Evolutionary conservation across 225 moss, liverwort and hornwort species (phyloP).

Genomic region (Sphagnum contortum): DNA sequence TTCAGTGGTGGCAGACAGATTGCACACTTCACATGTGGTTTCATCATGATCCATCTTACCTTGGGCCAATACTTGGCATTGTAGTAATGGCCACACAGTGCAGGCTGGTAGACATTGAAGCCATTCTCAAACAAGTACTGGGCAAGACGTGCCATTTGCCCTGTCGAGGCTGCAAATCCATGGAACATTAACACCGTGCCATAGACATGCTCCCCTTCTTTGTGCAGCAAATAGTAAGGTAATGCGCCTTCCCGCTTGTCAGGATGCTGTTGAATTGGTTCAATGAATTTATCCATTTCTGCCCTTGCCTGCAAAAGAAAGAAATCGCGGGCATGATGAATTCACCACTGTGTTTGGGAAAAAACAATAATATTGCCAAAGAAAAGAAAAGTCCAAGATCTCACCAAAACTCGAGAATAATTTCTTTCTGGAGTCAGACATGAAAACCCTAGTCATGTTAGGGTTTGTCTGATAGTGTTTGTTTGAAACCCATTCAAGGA

Average conservation of each 20-base stretch:
- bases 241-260: conserved; percentile 39
- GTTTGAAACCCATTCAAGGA: not conserved
- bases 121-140: conserved; percentile 68
- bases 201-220: conserved; percentile 54
- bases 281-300: conserved; percentile 44
- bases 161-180: conserved; percentile 44
- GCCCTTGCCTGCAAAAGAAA: conserved; percentile 32
- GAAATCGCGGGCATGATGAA: not conserved
- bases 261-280: conserved; percentile 19
- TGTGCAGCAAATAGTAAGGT: conserved; percentile 63
- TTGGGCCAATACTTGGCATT: conserved; percentile 62
- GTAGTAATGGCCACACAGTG: conserved; percentile 47
- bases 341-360: too few relatives aligned
- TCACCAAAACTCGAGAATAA: too few relatives aligned
- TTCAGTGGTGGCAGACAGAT: too few relatives aligned
- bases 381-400: too few relatives aligned
- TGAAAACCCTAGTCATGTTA: too few relatives aligned
- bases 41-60: conserved; percentile 10
- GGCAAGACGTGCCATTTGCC: conserved; percentile 59
- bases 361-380: too few relatives aligned
- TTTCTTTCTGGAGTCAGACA: too few relatives aligned
- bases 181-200: conserved; percentile 68
- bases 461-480: too few relatives aligned
- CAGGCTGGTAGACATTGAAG: conserved; percentile 70
- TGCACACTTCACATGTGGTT: too few relatives aligned